Conservation (phyloP, 2,329 filamentous ascomycete genomes). For the Macrophomina phaseolina region DNA sequence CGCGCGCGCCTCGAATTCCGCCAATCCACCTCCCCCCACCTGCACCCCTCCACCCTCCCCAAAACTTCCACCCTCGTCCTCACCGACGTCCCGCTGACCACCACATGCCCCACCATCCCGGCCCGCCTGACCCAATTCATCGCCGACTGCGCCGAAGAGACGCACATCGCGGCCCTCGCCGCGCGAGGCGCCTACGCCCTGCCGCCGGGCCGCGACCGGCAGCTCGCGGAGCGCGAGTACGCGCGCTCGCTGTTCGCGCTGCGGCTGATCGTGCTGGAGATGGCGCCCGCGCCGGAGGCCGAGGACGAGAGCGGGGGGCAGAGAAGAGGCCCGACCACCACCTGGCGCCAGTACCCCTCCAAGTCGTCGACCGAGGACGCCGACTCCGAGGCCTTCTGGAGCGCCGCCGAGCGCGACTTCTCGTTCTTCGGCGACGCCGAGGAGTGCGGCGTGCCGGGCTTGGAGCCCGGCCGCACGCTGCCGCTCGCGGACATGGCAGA, state of each 20-base stretch:
- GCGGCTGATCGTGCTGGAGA: conserved; percentile 61
- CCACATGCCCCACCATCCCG: conserved; percentile 42
- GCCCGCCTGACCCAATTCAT: conserved; percentile 59
- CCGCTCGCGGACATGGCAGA: conserved; percentile 55
- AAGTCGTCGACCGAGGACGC: conserved; percentile 64
- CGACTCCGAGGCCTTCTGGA: conserved; percentile 65
- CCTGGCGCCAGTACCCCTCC: conserved; percentile 52
- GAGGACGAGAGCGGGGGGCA: conserved; percentile 35
- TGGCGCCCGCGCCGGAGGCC: conserved; percentile 38
- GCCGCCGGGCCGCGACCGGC: conserved; percentile 61
- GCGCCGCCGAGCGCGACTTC: conserved; percentile 64
- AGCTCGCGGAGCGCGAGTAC: conserved; percentile 55
- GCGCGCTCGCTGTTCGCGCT: conserved; percentile 61
- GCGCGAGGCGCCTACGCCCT: conserved; percentile 63
- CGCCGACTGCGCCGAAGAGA: conserved; percentile 62
- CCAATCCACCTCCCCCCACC: conserved; percentile 39
- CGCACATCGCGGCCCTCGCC: conserved; percentile 57
- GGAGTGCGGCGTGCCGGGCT: conserved; percentile 58
- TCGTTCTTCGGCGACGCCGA: conserved; percentile 63
- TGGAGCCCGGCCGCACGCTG: conserved; percentile 51
- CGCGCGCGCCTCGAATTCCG: conserved; percentile 39
- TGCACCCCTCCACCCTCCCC: conserved; percentile 63
- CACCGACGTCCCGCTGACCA: conserved; percentile 59
- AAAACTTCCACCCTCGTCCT: conserved; percentile 42
- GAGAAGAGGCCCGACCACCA: conserved; percentile 46